Evolutionary conservation across 495 filamentous ascomycete genomes (phyloP), one percentile per base, ranked within the genome.

Genomic region (Niebla homalea): DNA sequence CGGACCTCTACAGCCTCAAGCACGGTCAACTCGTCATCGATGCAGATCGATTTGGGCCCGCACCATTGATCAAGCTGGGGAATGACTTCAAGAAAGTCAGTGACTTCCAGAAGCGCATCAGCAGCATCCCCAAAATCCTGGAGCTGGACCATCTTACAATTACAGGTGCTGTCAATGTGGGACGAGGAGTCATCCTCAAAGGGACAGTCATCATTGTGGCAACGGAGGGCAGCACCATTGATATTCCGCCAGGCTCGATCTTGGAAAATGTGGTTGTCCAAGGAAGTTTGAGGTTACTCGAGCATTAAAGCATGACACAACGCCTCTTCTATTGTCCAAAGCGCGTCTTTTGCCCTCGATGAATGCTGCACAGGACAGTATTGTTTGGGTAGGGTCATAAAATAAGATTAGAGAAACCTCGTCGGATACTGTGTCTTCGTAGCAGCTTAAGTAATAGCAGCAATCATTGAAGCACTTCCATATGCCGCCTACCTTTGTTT

Each of bases 61-160:
- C 94, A n/a, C 92, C 92, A 50, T 79, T 99, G 58, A 97, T 99
- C 76, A 99, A 99, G 83, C 85, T 99, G 35, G 92, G 92, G 57
- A 81, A 75, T 58, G 92, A 99, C 78, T 99, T 97, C 79, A 99
- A 99, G 85, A 99, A 99, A 80, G 92, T 99, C 29, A 96, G 90
- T 16, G 90, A 94, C 71, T 99, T 99, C 82, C 89, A 96, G 78
- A 87, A 94, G 74, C 87, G 86, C 63, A 94, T 99, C 60, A 76
- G 83, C 53, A 87, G 81, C 68, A 99, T 99, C 60, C 92, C 92
- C 46, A 94, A 90, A 71, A 96, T 99, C 62, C 79, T 97, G 54
- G 92, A 99, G 72, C 79, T 99, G 37, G 92, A 99, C 61, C 92
- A 99, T 58, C 76, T 99, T 40, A 99, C 92, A 57, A 89, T 99